Evolutionary conservation across 176 grass and related monocot species (phyloP).

Genomic region (Zizania latifolia): DNA sequence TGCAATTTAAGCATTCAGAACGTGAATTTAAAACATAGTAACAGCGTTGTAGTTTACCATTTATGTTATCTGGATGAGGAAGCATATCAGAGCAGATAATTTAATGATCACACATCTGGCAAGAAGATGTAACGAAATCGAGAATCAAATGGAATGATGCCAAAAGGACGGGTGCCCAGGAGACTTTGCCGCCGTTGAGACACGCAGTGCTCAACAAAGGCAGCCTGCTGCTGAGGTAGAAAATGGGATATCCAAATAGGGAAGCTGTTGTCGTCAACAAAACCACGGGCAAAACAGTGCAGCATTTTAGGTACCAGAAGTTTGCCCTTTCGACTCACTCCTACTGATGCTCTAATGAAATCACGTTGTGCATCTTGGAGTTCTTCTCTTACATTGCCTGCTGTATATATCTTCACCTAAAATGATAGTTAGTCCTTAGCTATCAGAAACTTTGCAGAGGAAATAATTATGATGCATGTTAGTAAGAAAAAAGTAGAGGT

Average conservation of each 20-base stretch:
- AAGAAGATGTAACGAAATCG: slow-evolving; percentile 88
- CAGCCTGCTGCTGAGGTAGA: slow-evolving; percentile 73
- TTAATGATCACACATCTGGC: slow-evolving; percentile 41
- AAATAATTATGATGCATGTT: slow-evolving; percentile 3
- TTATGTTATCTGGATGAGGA: not conserved
- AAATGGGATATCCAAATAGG: slow-evolving; percentile 81
- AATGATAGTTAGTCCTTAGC: not conserved
- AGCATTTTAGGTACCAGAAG: slow-evolving; percentile 88
- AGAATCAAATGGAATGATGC: slow-evolving; percentile 83
- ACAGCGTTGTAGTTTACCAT: slow-evolving; percentile 2
- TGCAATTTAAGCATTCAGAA: not conserved
- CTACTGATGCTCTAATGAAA: slow-evolving; percentile 81
- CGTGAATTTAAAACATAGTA: not conserved
- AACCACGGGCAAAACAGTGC: slow-evolving; percentile 70
- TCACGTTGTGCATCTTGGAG: slow-evolving; percentile 73
- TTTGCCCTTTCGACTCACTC: slow-evolving; percentile 81
- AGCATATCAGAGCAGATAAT: not conserved
- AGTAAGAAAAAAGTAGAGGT: too few species aligned
- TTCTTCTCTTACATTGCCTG: slow-evolving; percentile 75
- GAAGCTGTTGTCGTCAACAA: slow-evolving; percentile 74
- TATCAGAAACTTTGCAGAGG: not conserved
- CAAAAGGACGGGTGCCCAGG: slow-evolving; percentile 56
- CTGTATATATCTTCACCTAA: slow-evolving; percentile 83
- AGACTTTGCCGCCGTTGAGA: slow-evolving; percentile 82
- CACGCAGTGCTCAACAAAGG: slow-evolving; percentile 74